Base-by-base conservation (phyloP, 805 yeast species). In the Nematodospora valgi region DNA sequence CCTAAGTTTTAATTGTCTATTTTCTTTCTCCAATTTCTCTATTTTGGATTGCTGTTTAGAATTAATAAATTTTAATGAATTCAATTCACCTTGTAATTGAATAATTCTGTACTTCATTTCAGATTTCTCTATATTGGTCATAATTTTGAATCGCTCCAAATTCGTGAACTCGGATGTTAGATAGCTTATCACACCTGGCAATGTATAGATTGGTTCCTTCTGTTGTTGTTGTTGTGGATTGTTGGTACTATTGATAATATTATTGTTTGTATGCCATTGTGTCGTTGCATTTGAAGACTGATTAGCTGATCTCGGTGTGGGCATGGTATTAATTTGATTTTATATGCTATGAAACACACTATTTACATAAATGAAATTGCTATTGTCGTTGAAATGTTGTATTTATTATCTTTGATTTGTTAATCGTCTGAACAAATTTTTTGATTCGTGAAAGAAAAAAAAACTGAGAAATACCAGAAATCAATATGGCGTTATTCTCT, bases 171-270 rank as follows among this genome's bases (percentile, higher is more conserved):
- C 81, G n/a, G 74, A 64, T 27, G 78, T 78, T 39, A 76, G 55
- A 47, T 76, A 76, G 47, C 74, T 76, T 59, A 76, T 75, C 15
- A 76, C 75, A 0, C 82, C 82, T 0, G 82, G 82, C 11, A 76
- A 59, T 3, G 80, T 74, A 41, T 67, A 66, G 24, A 32, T 25
- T 8, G 39, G 32, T 23, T 27, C 40, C 9, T 32, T 41, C 13
- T 34, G 40, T 23, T 29, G 41, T 23, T 15, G 42, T 15, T 34
- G 40, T 23, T 29, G 41, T 23, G 12, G 41, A 5, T 16, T 18
- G 30, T 29, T 4, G 39, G 15, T 30, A 38, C 32, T 30, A 31
- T 34, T 28, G 37, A 21, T 32, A 35, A 23, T 33, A 38, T 26
- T 32, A 35, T 29, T 32, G 35, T 29, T 36, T 37, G 12, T 35